Base-by-base conservation (phyloP, 352 stramenopile genomes). In the Thraustochytrium sp. region DNA sequence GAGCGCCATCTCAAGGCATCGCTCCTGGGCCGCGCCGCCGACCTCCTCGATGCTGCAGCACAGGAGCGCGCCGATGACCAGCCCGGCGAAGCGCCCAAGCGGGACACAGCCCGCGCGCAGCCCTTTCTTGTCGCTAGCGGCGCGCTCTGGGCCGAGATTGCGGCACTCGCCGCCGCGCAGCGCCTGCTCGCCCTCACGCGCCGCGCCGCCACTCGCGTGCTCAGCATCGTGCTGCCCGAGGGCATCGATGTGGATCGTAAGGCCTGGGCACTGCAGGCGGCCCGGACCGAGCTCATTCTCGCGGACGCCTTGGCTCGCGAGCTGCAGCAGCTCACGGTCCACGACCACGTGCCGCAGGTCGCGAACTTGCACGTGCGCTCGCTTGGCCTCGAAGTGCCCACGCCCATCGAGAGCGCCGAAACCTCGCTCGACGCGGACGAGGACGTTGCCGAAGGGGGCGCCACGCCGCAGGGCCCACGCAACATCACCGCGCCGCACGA, bases 1-100 rank as follows among this genome's bases (percentile, higher is more conserved):
- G 90, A 94, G 37, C 55, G 31, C 1, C 75, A 86, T 29, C 54
- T 89, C 18, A 83, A 85, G 42, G 44, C 38, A 26, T 86, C 86
- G 21, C 63, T 88, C n/a, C 62, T 89, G 16, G 48, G 54, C 54
- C 84, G 86, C 62, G 80, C 84, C 13, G 68, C 84, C 2, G 54
- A 8, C 9, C 65, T 89, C 8, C 80, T 89, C 23, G 62, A 55
- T 44, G 18, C n/a, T 23, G 2, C 23, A 11, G 11, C 21, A 9
- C 26, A 77, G 23, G 65, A 62, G 29, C 8, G 0, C 23, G 23
- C 36, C 21, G 61, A 73, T 8, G 18, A 51, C 16, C 9, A 37
- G 3, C 16, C 16, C 23, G 18, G 40, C 2, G 16, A n/a, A n/a
- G 2, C 18, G 55, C 55, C 16, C 26, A 18, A 18, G 55, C 13